These are phyloP conservation scores for Dactylellina haptotyla DNA, from an alignment of 2,329 filamentous ascomycete genomes.

Conservation along the genomic window DNA sequence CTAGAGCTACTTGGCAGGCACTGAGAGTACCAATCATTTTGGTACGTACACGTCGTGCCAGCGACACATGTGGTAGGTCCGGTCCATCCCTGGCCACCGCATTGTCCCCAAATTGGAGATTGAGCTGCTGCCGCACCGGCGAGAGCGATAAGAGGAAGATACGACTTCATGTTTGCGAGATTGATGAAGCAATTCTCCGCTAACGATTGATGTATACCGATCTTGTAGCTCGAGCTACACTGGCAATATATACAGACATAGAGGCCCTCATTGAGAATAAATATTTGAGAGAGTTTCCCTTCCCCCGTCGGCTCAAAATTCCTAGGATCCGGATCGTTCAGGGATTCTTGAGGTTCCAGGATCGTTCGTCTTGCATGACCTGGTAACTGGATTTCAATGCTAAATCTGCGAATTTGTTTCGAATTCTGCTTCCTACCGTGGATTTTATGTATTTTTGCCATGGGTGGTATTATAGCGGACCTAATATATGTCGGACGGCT, in stretches of 20 bases:
- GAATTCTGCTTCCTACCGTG: neutral
- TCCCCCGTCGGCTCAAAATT: no score
- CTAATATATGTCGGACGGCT: neutral
- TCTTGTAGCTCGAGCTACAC: neutral
- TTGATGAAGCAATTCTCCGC: neutral
- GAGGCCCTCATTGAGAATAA: no score
- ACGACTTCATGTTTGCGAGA: neutral
- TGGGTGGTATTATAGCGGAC: neutral
- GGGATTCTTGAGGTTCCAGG: no score
- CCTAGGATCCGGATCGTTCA: no score
- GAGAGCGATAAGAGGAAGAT: conserved; percentile 10
- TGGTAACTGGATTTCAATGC: neutral
- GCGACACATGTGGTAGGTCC: conserved; percentile 62
- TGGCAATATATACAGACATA: no score
- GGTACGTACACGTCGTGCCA: conserved; percentile 61
- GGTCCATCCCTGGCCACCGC: conserved; percentile 56
- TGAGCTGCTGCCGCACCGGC: conserved; percentile 13
- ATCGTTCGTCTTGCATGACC: neutral
- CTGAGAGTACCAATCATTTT: conserved; percentile 64
- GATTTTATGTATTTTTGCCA: neutral
- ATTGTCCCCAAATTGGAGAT: conserved; percentile 20
- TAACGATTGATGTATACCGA: neutral
- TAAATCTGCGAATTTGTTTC: neutral
- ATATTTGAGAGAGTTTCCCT: no score
- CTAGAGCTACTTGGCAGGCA: conserved; percentile 59